phyloP scores from a whole-genome alignment of 805 yeast species.

The Candida oleophila region DNA sequence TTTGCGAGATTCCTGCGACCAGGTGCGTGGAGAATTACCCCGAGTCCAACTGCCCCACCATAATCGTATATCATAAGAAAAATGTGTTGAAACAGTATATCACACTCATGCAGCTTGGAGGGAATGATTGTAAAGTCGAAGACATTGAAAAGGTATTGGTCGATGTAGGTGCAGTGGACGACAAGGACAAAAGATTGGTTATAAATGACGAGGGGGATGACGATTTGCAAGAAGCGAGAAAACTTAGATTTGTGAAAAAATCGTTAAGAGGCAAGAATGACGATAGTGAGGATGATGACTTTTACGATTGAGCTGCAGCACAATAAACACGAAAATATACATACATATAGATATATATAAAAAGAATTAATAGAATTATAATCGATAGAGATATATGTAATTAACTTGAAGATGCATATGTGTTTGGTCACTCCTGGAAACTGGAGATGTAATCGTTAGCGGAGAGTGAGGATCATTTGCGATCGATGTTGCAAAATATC shows the following conservation, averaged over 20 bases:
- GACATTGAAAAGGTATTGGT: constrained; percentile 79
- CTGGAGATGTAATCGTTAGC: no score
- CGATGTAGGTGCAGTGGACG: constrained; percentile 61
- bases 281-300: constrained; percentile 30
- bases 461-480: no score
- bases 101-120: constrained; percentile 81
- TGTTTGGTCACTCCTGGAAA: no score
- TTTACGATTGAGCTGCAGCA: constrained; percentile 18
- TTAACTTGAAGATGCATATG: no score
- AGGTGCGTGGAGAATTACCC: constrained; percentile 95
- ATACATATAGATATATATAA: no score
- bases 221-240: constrained; percentile 51
- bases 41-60: constrained; percentile 85
- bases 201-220: constrained; percentile 56
- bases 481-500: no score
- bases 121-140: constrained; percentile 63
- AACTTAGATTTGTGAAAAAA: constrained; percentile 55
- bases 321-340: background rate
- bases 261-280: constrained; percentile 44
- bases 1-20: constrained; percentile 87
- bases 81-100: constrained; percentile 79
- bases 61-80: constrained; percentile 75
- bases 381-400: no score
- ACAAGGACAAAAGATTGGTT: constrained; percentile 63
- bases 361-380: no score